phyloP scores from a whole-genome alignment of 1,284 basidiomycete species.

The Phaffia rhodozyma region DNA sequence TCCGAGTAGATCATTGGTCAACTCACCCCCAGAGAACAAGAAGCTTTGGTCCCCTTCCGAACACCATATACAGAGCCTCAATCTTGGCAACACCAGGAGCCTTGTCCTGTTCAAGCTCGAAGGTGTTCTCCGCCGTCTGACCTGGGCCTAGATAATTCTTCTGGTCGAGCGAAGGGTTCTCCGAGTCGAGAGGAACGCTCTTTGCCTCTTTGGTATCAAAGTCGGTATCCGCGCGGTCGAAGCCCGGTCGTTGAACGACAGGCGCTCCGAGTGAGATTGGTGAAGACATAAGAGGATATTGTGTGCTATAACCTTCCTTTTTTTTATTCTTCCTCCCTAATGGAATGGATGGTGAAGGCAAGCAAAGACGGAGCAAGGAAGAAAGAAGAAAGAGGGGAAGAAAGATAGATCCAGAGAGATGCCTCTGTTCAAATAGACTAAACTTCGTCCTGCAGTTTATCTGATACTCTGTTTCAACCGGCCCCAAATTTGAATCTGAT shows the following conservation, averaged over 20 bases:
- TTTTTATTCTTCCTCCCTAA: neutral
- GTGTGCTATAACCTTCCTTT: neutral
- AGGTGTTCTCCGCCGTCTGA: neutral
- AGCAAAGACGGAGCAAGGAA: too few relatives aligned
- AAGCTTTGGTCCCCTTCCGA: neutral
- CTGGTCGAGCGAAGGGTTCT: too few relatives aligned
- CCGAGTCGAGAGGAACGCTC: too few relatives aligned
- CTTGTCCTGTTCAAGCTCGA: neutral
- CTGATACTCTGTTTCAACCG: too few relatives aligned
- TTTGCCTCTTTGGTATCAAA: too few relatives aligned
- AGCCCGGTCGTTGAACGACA: constrained; percentile 24
- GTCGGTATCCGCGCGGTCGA: constrained; percentile 10
- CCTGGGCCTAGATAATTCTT: constrained; percentile 24
- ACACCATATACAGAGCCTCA: constrained; percentile 5
- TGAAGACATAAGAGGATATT: too few relatives aligned
- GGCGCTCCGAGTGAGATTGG: too few relatives aligned
- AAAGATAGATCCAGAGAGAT: too few relatives aligned
- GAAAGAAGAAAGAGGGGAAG: too few relatives aligned
- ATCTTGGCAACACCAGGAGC: neutral
- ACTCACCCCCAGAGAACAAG: too few relatives aligned
- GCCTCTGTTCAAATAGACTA: neutral
- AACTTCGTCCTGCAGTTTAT: neutral
- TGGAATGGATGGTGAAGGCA: neutral
- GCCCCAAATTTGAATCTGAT: too few relatives aligned
- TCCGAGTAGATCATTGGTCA: too few relatives aligned